These are phyloP conservation scores for Saccharomyces hybrid DNA, from an alignment of 1,139 yeast species.

Conservation along the genomic window DNA sequence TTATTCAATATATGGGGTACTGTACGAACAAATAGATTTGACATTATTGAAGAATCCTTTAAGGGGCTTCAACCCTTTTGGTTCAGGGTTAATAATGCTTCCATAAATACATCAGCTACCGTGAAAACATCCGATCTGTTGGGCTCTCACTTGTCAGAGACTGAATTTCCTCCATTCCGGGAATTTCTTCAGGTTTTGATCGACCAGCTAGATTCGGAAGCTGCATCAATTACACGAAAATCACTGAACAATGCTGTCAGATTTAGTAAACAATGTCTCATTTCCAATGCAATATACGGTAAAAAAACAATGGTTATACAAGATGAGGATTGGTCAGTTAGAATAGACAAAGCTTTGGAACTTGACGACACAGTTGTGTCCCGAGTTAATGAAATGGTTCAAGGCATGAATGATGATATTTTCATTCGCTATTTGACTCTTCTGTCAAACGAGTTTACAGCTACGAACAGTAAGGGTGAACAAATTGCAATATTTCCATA, in stretches of 20 bases:
- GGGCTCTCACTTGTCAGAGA: slow-evolving; percentile 33
- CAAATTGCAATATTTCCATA: slow-evolving; percentile 13
- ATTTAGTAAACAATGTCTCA: slow-evolving; percentile 48
- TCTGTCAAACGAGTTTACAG: slow-evolving; percentile 35
- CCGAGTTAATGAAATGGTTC: slow-evolving; percentile 30
- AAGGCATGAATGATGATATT: slow-evolving; percentile 12
- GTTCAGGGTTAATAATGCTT: slow-evolving; percentile 38
- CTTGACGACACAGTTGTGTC: slow-evolving; percentile 48
- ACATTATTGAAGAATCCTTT: slow-evolving; percentile 71
- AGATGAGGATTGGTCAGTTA: slow-evolving; percentile 70
- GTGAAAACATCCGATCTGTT: slow-evolving; percentile 39
- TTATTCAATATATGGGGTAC: slow-evolving; percentile 62
- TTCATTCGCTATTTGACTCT: slow-evolving; percentile 25
- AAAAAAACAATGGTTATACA: slow-evolving; percentile 49
- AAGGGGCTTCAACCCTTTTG: slow-evolving; percentile 77
- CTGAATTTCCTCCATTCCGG: slow-evolving; percentile 41
- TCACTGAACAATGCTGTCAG: slow-evolving; percentile 39
- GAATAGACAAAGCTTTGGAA: slow-evolving; percentile 66
- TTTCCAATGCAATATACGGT: slow-evolving; percentile 53
- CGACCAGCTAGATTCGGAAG: slow-evolving; percentile 16
- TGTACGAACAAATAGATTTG: slow-evolving; percentile 51
- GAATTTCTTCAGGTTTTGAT: slow-evolving; percentile 34
- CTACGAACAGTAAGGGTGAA: slow-evolving; percentile 15
- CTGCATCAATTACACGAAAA: slow-evolving; percentile 28
- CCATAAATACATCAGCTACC: slow-evolving; percentile 33